Base-by-base conservation (phyloP, 2,329 filamentous ascomycete species). In the Ceratocystis smalleyi region DNA sequence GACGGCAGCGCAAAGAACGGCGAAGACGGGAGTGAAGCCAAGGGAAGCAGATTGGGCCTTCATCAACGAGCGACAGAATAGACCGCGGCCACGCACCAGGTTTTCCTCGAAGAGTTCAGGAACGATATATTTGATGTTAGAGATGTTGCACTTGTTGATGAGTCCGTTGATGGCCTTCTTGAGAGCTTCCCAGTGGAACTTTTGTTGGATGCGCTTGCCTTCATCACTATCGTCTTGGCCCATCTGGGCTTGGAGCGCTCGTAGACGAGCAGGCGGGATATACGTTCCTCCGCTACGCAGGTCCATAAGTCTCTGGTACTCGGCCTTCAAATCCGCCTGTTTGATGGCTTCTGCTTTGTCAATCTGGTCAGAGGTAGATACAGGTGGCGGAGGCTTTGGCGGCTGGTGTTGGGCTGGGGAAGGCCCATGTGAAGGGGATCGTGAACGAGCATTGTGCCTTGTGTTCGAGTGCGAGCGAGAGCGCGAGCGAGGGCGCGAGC, bases 81-180 rank as follows among this genome's bases (percentile, higher is more conserved):
- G 76, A 22, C 94, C 94, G 66, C 94, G 83, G 5, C 94, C 94
- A 65, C 94, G 86, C 49, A 99, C 81, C 70, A 99, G 76, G 73
- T 99, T 99, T 79, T 99, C 94, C 61, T 85, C 84, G 75, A 99
- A 99, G 57, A 99, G 80, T 76, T 99, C 94, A 1, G 92, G 92
- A 27, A 97, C 91, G 68, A 99, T 96, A 72, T 88, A 83, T 76
- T 99, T 97, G 81, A 99, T 97, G 74, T 99, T 99, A 43, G 88
- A 89, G 64, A 92, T 89, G 75, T 97, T 97, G 79, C 96, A 88
- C 79, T 99, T 99, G 81, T 99, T 99, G 81, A 99, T 96, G 69
- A 99, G 78, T 70, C 94, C 94, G 73, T 99, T 97, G 76, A 99
- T 96, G 60, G 89, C 94, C 79, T 99, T 99, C 78, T 99, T 99